Base-by-base conservation (phyloP, 1,139 yeast species). In the Kluyveromyces sp. region DNA sequence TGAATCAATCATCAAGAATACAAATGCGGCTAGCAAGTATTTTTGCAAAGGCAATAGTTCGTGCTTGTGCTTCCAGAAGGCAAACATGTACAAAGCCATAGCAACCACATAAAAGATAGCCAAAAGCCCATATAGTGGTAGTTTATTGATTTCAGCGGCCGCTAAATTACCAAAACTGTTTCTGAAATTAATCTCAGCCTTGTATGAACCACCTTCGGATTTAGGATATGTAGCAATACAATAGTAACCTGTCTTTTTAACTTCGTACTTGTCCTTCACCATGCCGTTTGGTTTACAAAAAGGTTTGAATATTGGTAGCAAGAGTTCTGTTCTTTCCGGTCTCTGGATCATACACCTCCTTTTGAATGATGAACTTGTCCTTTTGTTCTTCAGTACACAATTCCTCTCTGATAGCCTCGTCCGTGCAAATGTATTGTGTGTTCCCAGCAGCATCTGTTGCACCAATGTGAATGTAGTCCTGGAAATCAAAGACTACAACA, bases 1-100 rank as follows among this genome's bases (percentile, higher is more conserved):
- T 56, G 92, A 86, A 64, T 92, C 98, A 39, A 82, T 72, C 1
- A 95, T 83, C 61, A 92, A 75, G 56, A 89, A 86, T 6, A 81
- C 82, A 53, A 86, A 83, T 71, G 90, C 86, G 1, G 86, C 95
- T 45, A 94, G 78, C 57, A 92, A 74, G 65, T 92, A 92, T 64
- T 86, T 83, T 66, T 94, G 99, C 50, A 94, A 79, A 3, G 96
- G 94, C 58, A 94, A 72, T 52, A 92, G 75, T 62, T 92, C 97
- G 57, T 86, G 79, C 58, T 96, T 79, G 67, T 88, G 90, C 60
- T 81, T 86, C 71, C 81, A 82, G 62, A 87, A 87, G 53, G 87
- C 88, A 69, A 88, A 90, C 33, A 87, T 82, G 72, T 89, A 94
- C 49, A 86, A 72, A 7, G 87, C 82, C 60, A 89, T 74, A 4